Evolutionary conservation across 495 filamentous ascomycete genomes (phyloP).

Genomic region (Lophium mytilinum): DNA sequence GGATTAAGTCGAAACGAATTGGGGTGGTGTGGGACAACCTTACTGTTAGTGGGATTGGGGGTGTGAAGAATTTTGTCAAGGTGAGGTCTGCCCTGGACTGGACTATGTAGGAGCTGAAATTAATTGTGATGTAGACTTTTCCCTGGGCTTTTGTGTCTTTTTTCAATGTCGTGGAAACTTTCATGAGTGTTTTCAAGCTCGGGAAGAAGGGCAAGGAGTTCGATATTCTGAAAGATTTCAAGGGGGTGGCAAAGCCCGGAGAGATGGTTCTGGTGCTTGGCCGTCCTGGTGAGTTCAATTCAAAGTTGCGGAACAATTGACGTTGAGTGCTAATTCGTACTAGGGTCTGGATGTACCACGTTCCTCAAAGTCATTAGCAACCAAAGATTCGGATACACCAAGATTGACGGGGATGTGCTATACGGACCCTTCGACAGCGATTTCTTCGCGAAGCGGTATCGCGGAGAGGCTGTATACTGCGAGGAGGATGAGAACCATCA

Average conservation of each 20-base stretch:
- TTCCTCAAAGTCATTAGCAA: conserved; percentile 83
- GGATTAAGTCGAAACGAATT: conserved; percentile 61
- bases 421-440: conserved; percentile 65
- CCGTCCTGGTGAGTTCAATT: conserved; percentile 45
- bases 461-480: conserved; percentile 81
- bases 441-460: conserved; percentile 56
- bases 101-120: neutral
- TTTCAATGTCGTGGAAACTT: conserved; percentile 58
- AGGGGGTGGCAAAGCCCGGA: conserved; percentile 59
- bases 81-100: neutral
- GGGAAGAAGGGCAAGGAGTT: conserved; percentile 57
- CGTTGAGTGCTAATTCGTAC: too few relatives aligned
- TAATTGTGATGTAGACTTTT: conserved; percentile 49
- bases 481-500: conserved; percentile 77
- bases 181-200: conserved; percentile 49
- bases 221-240: conserved; percentile 51
- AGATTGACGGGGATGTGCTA: conserved; percentile 65
- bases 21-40: conserved; percentile 73
- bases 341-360: conserved; percentile 71
- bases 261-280: conserved; percentile 91
- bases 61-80: conserved; percentile 62
- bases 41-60: conserved; percentile 70
- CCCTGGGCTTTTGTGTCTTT: conserved; percentile 73
- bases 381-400: conserved; percentile 69
- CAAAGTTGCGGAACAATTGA: too few relatives aligned